Percentiles rank a stretch among this genome's conserved stretches.
These are phyloP conservation scores for Ballota nigra DNA, from an alignment of 257 asterid species.

Conservation along the genomic window DNA sequence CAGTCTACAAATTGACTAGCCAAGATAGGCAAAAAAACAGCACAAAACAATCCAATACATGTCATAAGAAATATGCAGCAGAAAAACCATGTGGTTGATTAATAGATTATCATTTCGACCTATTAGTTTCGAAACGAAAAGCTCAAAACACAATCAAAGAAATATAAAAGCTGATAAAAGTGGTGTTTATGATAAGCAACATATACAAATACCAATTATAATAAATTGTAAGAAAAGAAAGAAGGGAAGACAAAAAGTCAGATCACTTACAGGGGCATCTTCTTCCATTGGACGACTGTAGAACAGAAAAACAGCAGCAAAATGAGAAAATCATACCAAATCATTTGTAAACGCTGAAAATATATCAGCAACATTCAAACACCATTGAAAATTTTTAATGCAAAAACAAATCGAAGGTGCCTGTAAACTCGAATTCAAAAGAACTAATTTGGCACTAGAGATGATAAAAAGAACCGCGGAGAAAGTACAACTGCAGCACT, in stretches of 20 bases:
- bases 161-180: neutral
- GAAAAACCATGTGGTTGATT: neutral
- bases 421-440: neutral
- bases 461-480: neutral
- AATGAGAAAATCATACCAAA: neutral
- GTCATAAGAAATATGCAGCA: neutral
- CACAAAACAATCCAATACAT: neutral
- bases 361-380: neutral
- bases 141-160: neutral
- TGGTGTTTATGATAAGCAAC: neutral
- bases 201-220: too few species aligned
- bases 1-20: neutral
- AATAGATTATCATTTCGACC: neutral
- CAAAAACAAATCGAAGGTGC: neutral
- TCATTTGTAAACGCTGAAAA: neutral
- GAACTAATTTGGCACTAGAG: neutral
- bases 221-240: neutral
- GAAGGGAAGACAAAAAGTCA: neutral
- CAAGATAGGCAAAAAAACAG: neutral
- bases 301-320: slow-evolving; percentile 11
- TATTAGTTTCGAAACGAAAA: neutral
- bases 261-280: slow-evolving; percentile 60
- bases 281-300: slow-evolving; percentile 79
- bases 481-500: neutral
- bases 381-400: neutral